These are phyloP conservation scores for Aspergillus nidulans DNA, from an alignment of 495 filamentous ascomycete genomes.

Conservation along the genomic window DNA sequence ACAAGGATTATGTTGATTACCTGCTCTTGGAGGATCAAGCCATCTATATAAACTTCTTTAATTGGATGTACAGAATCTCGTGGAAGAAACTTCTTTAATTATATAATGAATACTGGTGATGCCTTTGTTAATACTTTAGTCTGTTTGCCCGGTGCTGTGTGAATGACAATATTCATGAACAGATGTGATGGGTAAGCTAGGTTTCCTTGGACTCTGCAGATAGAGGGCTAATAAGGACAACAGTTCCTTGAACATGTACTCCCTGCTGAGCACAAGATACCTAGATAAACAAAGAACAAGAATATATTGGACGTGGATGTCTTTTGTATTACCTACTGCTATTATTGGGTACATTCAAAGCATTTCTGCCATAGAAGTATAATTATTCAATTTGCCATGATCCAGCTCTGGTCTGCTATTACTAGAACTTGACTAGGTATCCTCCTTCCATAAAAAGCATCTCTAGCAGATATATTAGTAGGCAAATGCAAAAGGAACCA, in stretches of 20 bases:
- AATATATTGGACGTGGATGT: constrained; percentile 23
- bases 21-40: too few species aligned
- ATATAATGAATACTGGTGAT: too few species aligned
- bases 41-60: too few species aligned
- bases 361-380: constrained; percentile 29
- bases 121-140: too few species aligned
- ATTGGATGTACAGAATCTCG: too few species aligned
- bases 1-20: too few species aligned
- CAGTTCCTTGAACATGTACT: constrained; percentile 17
- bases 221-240: constrained; percentile 12
- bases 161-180: constrained; percentile 17
- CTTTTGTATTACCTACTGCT: constrained; percentile 21
- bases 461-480: constrained; percentile 13
- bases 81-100: too few species aligned
- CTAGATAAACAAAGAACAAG: constrained; percentile 10
- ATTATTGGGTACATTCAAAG: constrained; percentile 27
- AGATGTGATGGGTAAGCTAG: constrained; percentile 21
- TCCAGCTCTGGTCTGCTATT: constrained; percentile 30
- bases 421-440: constrained; percentile 25
- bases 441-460: constrained; percentile 23
- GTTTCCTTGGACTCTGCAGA: constrained; percentile 2
- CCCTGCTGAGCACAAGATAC: constrained; percentile 13
- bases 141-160: constrained; percentile 15
- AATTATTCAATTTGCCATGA: constrained; percentile 24
- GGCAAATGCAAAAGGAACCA: constrained; percentile 17